Percentiles rank a stretch among this genome's conserved stretches.
phyloP scores from a whole-genome alignment of 2,329 filamentous ascomycete species.

The Exophiala calicioides region DNA sequence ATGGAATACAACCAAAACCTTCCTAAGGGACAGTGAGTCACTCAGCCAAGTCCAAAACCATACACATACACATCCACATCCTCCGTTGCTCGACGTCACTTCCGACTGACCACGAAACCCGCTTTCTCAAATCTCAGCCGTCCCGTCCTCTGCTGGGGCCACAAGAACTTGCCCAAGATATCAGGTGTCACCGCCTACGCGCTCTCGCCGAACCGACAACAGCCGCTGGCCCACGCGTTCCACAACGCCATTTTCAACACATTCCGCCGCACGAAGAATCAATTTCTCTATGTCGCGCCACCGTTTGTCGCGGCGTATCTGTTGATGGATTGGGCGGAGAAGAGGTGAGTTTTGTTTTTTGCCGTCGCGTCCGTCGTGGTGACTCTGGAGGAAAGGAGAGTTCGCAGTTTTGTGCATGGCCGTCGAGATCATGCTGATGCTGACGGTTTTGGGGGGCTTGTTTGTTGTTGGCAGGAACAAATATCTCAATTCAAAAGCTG shows the following conservation, averaged over 20 bases:
- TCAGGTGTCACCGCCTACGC: conserved; percentile 68
- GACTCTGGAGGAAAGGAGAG: too few species aligned
- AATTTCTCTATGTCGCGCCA: conserved; percentile 85
- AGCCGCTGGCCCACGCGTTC: conserved; percentile 73
- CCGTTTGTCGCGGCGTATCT: conserved; percentile 77
- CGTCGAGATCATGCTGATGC: too few species aligned
- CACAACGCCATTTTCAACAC: conserved; percentile 93
- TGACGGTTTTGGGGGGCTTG: too few species aligned
- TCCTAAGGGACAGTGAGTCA: conserved; percentile 14
- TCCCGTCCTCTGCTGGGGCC: conserved; percentile 23
- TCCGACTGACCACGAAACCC: not conserved
- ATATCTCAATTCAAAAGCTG: conserved; percentile 52
- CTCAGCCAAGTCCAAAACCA: not conserved
- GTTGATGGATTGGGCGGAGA: conserved; percentile 83
- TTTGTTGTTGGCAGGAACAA: conserved; percentile 42
- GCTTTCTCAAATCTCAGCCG: conserved; percentile 4
- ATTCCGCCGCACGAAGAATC: conserved; percentile 78
- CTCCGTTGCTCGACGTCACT: not conserved
- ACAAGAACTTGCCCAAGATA: conserved; percentile 46
- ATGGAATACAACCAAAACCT: conserved; percentile 28
- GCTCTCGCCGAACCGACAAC: conserved; percentile 83
- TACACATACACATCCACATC: not conserved
- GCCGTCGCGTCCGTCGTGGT: conserved; percentile 1
- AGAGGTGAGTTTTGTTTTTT: conserved; percentile 63
- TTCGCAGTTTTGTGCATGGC: too few species aligned